Evolutionary conservation across 2,329 filamentous ascomycete genomes (phyloP).

Genomic region (Fusarium verrucosum): DNA sequence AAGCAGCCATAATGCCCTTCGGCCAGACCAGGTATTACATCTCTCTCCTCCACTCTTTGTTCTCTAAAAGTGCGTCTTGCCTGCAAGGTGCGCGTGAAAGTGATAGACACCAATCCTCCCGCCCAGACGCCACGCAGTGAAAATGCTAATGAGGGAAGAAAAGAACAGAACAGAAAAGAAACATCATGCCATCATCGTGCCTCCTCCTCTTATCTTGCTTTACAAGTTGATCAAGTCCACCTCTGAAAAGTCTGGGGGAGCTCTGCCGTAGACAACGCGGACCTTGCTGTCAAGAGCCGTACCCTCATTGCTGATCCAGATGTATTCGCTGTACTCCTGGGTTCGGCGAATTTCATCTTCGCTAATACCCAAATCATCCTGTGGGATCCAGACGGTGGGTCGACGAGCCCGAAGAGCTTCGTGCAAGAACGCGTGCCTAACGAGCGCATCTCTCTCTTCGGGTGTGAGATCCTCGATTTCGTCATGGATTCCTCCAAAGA

Average conservation of each 20-base stretch:
- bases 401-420: slow-evolving; percentile 83
- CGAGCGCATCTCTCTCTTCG: slow-evolving; percentile 85
- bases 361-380: slow-evolving; percentile 87
- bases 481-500: slow-evolving; percentile 89
- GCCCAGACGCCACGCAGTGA: slow-evolving; percentile 13
- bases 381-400: slow-evolving; percentile 93
- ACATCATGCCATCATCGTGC: background rate
- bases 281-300: slow-evolving; percentile 86
- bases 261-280: slow-evolving; percentile 82
- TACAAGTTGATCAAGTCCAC: slow-evolving; percentile 84
- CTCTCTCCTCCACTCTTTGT: background rate
- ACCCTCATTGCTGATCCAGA: slow-evolving; percentile 95
- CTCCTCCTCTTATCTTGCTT: slow-evolving; percentile 6
- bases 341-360: slow-evolving; percentile 90
- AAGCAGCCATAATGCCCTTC: background rate
- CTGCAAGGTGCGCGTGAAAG: slow-evolving; percentile 30
- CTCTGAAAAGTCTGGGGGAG: slow-evolving; percentile 90
- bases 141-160: slow-evolving; percentile 3
- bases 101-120: background rate
- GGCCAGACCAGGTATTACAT: slow-evolving; percentile 24
- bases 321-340: slow-evolving; percentile 75
- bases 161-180: background rate
- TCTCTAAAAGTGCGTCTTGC: slow-evolving; percentile 25
- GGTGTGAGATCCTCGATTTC: slow-evolving; percentile 94
- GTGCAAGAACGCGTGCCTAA: slow-evolving; percentile 90